Evolutionary conservation across 345 rosid genomes (phyloP), one percentile per base, ranked within the genome.

Genomic region (Brassica cretica): DNA sequence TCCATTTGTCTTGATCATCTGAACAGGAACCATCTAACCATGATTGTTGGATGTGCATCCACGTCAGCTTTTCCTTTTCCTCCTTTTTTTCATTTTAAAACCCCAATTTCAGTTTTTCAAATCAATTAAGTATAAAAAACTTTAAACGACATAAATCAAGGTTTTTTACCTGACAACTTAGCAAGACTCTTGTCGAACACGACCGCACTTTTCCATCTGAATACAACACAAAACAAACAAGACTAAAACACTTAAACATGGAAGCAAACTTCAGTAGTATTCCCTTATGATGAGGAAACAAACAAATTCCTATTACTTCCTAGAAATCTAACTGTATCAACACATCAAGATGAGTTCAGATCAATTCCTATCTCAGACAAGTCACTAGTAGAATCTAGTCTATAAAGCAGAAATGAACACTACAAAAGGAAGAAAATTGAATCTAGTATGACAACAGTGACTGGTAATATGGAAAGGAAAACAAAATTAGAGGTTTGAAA

Each of bases 11-110:
- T 72, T 66, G 63, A 72, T 79, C 82, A 73, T 61, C 77, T 33
- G 75, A 68, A 74, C 1, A 53, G 1, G 78, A 73, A 25, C 55
- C 71, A 79, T 27, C 75, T 74, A 68, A 53, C 82, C 82, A 79
- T 35, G 78, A 25, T 68, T 79, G 82, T 46, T 73, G 74, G 65
- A 73, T 79, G 75, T 79, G 82, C 74, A 79, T 68, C 82, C 82
- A 79, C 19, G 59, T 73, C 51, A 39, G 66, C 70, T 19, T 74
- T 62, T 79, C 58, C 78, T 79, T 68, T 12, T 74, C 74, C 78
- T 63, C 82, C 78, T 25, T 25, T 60, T 72, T 61, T 35, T 24
- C 70, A 68, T 79, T 35, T 60, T 7, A 44, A 32, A 35, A 51
- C 6, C 12, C 1, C 72, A 78, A 41, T 71, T 60, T 58, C 55